Evolutionary conservation across 2,329 filamentous ascomycete species (phyloP).

Genomic region (Davidsoniella neocaledoniae): DNA sequence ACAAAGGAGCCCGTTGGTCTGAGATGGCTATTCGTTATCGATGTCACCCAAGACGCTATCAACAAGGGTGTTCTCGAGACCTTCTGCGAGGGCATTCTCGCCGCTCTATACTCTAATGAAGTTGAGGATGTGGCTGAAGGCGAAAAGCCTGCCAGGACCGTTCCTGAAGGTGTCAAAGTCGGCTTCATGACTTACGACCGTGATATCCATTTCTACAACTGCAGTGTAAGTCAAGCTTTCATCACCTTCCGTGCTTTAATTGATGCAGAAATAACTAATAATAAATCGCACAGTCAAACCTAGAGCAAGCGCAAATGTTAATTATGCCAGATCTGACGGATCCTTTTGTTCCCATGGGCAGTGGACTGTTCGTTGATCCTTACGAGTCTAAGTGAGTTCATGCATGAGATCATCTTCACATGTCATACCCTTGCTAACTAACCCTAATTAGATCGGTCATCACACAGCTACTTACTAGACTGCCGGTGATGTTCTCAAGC

Average conservation of each 20-base stretch:
- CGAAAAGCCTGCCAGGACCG: slow-evolving; percentile 33
- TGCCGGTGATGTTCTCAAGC: slow-evolving; percentile 73
- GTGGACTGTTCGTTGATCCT: slow-evolving; percentile 88
- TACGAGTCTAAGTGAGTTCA: slow-evolving; percentile 57
- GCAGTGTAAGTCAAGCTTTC: slow-evolving; percentile 45
- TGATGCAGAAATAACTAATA: slow-evolving; percentile 11
- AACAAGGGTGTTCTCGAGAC: slow-evolving; percentile 83
- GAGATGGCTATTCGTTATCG: slow-evolving; percentile 79
- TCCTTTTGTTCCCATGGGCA: slow-evolving; percentile 80
- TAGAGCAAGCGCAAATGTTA: slow-evolving; percentile 90
- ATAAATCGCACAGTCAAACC: slow-evolving; percentile 35
- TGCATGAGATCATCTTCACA: background rate
- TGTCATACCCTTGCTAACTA: slow-evolving; percentile 16
- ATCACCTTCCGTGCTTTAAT: background rate
- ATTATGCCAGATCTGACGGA: slow-evolving; percentile 97
- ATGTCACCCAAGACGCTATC: slow-evolving; percentile 80
- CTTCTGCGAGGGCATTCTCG: slow-evolving; percentile 75
- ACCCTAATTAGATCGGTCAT: slow-evolving; percentile 45
- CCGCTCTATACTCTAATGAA: slow-evolving; percentile 57
- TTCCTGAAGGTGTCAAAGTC: slow-evolving; percentile 70
- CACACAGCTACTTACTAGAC: slow-evolving; percentile 62
- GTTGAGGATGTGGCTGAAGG: slow-evolving; percentile 23
- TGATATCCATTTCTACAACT: slow-evolving; percentile 95
- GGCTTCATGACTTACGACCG: slow-evolving; percentile 94
- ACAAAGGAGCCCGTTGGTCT: slow-evolving; percentile 81